These are phyloP conservation scores for Penicillium sp. DNA, from an alignment of 2,329 filamentous ascomycete genomes.

Conservation along the genomic window DNA sequence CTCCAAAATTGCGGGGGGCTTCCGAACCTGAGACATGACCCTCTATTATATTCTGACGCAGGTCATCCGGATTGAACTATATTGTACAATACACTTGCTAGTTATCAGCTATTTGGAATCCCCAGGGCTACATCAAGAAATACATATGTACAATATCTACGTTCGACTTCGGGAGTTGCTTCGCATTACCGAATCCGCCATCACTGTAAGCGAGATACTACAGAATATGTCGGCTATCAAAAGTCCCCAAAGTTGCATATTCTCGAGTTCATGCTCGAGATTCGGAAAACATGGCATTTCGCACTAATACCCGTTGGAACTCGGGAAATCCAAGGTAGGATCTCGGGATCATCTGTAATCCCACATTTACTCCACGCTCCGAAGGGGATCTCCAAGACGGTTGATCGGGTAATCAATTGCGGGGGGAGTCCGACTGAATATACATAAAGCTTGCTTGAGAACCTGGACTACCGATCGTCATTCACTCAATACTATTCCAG, in stretches of 20 bases:
- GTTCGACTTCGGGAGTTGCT: too few species aligned
- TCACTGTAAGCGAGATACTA: not conserved
- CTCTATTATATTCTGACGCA: not conserved
- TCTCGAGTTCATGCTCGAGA: not conserved
- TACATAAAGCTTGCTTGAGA: slow-evolving; percentile 11
- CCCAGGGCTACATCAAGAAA: not conserved
- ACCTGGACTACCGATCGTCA: not conserved
- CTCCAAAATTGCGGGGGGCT: not conserved
- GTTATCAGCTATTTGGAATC: not conserved
- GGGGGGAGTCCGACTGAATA: slow-evolving; percentile 7
- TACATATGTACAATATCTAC: not conserved
- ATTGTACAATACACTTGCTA: not conserved
- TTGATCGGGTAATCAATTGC: slow-evolving; percentile 14
- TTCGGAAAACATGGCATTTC: not conserved
- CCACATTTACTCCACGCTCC: slow-evolving; percentile 22
- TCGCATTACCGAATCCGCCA: not conserved
- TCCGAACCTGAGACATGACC: not conserved
- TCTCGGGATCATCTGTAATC: slow-evolving; percentile 10
- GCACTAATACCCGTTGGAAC: not conserved
- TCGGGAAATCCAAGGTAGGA: slow-evolving; percentile 10
- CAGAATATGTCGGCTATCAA: not conserved
- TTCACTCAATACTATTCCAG: not conserved
- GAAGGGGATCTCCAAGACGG: slow-evolving; percentile 13
- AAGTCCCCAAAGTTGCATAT: not conserved
- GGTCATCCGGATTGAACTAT: not conserved